Conservation (phyloP, 208 protist genomes). For the Crithidia expoeki region DNA sequence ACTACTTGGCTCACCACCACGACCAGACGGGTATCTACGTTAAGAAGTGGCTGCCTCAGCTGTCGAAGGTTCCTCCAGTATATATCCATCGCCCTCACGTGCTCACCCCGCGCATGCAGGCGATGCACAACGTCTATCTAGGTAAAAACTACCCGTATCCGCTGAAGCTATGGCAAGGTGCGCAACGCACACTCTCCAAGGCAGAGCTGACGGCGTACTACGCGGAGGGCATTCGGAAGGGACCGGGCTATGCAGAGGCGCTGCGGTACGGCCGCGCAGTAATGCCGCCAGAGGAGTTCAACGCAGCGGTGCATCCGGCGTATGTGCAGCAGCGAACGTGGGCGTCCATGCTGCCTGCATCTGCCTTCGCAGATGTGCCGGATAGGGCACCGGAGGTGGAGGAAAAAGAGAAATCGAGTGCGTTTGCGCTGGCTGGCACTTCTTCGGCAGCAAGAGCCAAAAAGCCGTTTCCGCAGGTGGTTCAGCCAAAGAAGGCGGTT, state of each 20-base stretch:
- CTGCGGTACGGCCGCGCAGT: constrained; percentile 64
- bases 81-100: constrained; percentile 91
- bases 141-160: constrained; percentile 89
- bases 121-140: constrained; percentile 81
- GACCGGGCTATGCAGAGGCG: constrained; percentile 77
- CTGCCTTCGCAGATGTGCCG: constrained; percentile 31
- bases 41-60: constrained; percentile 89
- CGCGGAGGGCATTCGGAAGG: constrained; percentile 30
- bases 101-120: constrained; percentile 86
- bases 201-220: constrained; percentile 74
- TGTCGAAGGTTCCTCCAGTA: constrained; percentile 84
- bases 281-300: constrained; percentile 71
- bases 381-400: constrained; percentile 6
- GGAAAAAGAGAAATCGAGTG: neutral
- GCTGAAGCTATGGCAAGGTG: constrained; percentile 89
- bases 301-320: constrained; percentile 29
- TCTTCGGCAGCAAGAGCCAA: neutral
- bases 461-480: no score
- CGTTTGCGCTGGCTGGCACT: neutral
- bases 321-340: constrained; percentile 37
- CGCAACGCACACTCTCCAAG: constrained; percentile 53
- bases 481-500: no score
- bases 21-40: constrained; percentile 92
- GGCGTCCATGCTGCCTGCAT: constrained; percentile 43
- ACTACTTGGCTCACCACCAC: constrained; percentile 86